phyloP scores from a whole-genome alignment of 805 yeast species.

The Jamesozyma lodderae region DNA sequence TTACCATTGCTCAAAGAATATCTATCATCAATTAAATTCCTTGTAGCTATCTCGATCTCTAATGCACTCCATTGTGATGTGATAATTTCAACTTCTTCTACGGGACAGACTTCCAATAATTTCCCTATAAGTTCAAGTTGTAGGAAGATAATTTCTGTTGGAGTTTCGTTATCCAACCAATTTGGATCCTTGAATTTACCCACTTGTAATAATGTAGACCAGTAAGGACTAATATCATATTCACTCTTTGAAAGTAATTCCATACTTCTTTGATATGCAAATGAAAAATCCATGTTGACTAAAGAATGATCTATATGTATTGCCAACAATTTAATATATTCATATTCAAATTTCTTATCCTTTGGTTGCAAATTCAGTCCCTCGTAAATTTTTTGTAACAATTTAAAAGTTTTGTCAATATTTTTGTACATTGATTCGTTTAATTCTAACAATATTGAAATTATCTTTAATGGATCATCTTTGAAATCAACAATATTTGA shows the following conservation, averaged over 20 bases:
- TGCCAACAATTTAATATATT: slow-evolving; percentile 27
- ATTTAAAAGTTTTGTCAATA: slow-evolving; percentile 25
- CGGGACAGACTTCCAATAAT: slow-evolving; percentile 43
- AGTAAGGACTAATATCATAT: slow-evolving; percentile 27
- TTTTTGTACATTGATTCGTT: slow-evolving; percentile 45
- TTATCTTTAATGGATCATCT: slow-evolving; percentile 30
- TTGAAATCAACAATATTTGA: slow-evolving; percentile 28
- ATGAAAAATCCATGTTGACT: slow-evolving; percentile 50
- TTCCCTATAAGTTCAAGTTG: slow-evolving; percentile 50
- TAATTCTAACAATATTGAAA: slow-evolving; percentile 41
- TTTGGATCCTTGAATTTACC: slow-evolving; percentile 47
- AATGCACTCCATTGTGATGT: slow-evolving; percentile 55
- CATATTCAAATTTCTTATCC: neutral
- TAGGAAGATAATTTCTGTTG: slow-evolving; percentile 32
- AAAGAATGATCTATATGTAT: slow-evolving; percentile 62
- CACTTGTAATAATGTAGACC: slow-evolving; percentile 72
- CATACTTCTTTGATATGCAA: slow-evolving; percentile 41
- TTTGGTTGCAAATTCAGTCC: slow-evolving; percentile 30
- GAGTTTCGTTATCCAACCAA: slow-evolving; percentile 34
- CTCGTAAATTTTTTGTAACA: slow-evolving; percentile 34
- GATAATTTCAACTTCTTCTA: slow-evolving; percentile 46
- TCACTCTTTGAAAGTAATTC: slow-evolving; percentile 30
- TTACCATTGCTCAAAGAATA: neutral
- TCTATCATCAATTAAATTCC: slow-evolving; percentile 14
- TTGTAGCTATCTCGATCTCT: slow-evolving; percentile 33